Evolutionary conservation across 202 grass and related monocot genomes (phyloP).

Genomic region (Eragrostis tef): DNA sequence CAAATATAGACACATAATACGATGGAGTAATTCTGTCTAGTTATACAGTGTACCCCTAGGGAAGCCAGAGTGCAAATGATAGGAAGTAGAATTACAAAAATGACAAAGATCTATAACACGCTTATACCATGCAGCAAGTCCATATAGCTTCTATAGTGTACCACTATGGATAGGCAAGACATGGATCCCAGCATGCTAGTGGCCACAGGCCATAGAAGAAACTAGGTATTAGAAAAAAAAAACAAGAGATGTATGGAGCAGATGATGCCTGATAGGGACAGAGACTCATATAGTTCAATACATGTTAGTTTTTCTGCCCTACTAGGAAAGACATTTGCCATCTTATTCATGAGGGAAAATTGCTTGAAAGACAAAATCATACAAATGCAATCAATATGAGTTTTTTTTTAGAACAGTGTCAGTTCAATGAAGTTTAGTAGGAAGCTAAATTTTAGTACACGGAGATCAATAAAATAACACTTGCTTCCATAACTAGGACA

Average conservation of each 20-base stretch:
- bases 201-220: conserved; percentile 1
- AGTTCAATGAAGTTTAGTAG: background rate
- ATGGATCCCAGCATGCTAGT: background rate
- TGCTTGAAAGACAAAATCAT: conserved; percentile 34
- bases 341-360: conserved; percentile 2
- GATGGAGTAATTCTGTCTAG: conserved; percentile 2
- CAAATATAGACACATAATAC: background rate
- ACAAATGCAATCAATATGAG: background rate
- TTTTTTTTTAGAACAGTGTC: background rate
- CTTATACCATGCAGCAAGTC: background rate
- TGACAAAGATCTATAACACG: background rate
- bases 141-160: background rate
- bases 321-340: conserved; percentile 4
- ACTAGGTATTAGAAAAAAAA: background rate
- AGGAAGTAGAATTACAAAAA: conserved; percentile 3
- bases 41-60: background rate
- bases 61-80: conserved; percentile 19
- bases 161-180: conserved; percentile 20
- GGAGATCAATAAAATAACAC: background rate
- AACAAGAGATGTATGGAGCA: background rate
- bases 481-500: conserved; percentile 23
- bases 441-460: conserved; percentile 13
- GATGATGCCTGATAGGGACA: background rate
- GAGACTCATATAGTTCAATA: conserved; percentile 3
- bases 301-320: background rate